phyloP scores from a whole-genome alignment of 225 moss, liverwort and hornwort species.

The Pseudisothecium myosuroides region DNA sequence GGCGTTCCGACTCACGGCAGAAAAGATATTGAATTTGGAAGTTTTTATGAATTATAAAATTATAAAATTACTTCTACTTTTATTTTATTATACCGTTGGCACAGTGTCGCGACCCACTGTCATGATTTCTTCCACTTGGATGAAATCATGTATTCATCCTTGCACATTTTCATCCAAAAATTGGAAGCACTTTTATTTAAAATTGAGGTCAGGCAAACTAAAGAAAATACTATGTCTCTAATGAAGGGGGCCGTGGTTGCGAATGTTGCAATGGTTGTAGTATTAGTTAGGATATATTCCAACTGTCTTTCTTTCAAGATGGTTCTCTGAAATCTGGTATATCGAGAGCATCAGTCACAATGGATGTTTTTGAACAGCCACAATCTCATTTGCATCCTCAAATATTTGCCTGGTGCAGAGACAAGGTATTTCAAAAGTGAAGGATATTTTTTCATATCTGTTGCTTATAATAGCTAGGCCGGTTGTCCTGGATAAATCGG shows the following conservation, averaged over 20 bases:
- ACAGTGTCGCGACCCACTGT: not conserved
- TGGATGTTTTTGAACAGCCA: not conserved
- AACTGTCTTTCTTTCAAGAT: not conserved
- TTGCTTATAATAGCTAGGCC: conserved; percentile 20
- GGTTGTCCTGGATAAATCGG: not conserved
- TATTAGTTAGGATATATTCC: not conserved
- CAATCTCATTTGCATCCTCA: not conserved
- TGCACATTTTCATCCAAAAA: not conserved
- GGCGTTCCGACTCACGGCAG: too few relatives aligned
- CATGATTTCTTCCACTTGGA: not conserved
- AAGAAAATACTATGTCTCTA: not conserved
- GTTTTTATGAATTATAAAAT: too few relatives aligned
- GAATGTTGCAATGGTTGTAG: not conserved
- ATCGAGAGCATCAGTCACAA: not conserved
- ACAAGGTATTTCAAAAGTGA: conserved; percentile 13
- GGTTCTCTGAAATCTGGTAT: not conserved
- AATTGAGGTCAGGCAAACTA: not conserved
- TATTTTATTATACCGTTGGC: too few relatives aligned
- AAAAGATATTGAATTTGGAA: too few relatives aligned
- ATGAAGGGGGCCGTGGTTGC: not conserved
- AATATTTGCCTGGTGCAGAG: conserved; percentile 20
- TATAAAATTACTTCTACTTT: too few relatives aligned
- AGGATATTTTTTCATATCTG: conserved; percentile 2
- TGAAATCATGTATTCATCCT: not conserved
- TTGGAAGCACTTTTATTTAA: not conserved